Percentiles rank a stretch among this genome's conserved stretches.
These are phyloP conservation scores for Sugiyamaella marilandica DNA, from an alignment of 805 yeast species.

Conservation along the genomic window DNA sequence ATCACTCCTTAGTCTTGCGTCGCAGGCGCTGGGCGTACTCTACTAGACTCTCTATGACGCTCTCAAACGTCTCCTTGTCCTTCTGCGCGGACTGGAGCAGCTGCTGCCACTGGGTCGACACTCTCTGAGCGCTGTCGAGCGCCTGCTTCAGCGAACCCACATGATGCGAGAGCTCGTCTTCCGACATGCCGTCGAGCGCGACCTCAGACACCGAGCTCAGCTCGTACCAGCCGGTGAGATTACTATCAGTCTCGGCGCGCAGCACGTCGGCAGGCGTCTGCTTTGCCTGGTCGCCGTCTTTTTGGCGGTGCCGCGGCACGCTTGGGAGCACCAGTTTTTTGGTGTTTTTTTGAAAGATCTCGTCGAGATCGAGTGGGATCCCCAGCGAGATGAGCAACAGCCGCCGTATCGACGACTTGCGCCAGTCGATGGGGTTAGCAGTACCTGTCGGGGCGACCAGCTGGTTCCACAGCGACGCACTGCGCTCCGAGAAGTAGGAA, in stretches of 20 bases:
- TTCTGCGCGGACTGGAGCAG: slow-evolving; percentile 45
- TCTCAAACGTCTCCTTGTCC: slow-evolving; percentile 74
- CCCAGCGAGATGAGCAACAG: slow-evolving; percentile 61
- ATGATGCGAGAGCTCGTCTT: slow-evolving; percentile 37
- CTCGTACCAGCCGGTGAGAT: slow-evolving; percentile 29
- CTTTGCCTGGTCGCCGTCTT: neutral
- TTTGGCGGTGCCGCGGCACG: neutral
- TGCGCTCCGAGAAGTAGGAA: slow-evolving; percentile 22
- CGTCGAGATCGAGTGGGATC: slow-evolving; percentile 68
- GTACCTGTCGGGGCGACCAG: slow-evolving; percentile 44
- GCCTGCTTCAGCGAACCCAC: slow-evolving; percentile 33
- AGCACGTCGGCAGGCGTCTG: slow-evolving; percentile 11
- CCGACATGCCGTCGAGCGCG: slow-evolving; percentile 35
- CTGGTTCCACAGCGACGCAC: slow-evolving; percentile 38
- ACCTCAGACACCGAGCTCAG: slow-evolving; percentile 33
- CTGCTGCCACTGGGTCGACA: slow-evolving; percentile 49
- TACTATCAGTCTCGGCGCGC: slow-evolving; percentile 20
- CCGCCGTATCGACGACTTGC: slow-evolving; percentile 57
- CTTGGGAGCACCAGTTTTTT: slow-evolving; percentile 25
- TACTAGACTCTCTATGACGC: slow-evolving; percentile 82
- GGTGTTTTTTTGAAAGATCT: slow-evolving; percentile 33
- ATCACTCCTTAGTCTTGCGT: slow-evolving; percentile 32
- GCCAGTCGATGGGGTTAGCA: slow-evolving; percentile 64
- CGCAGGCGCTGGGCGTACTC: slow-evolving; percentile 84
- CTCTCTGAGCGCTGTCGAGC: slow-evolving; percentile 36